Evolutionary conservation across 106 monocot species (phyloP).

Genomic region (Posidonia australis): DNA sequence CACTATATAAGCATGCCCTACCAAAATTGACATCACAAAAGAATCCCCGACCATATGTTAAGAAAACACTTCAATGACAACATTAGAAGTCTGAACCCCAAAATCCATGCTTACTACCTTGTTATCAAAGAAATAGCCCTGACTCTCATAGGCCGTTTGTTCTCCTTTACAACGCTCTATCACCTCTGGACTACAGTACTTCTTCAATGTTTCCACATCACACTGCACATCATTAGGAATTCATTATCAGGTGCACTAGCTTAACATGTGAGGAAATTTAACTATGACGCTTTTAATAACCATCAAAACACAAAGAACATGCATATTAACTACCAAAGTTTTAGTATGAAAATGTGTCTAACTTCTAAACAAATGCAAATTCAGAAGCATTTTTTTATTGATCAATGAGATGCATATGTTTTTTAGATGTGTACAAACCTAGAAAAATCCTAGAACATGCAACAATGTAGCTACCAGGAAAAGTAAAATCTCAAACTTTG

Average conservation of each 20-base stretch:
- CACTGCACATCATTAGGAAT: constrained; percentile 23
- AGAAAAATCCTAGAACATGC: too few relatives aligned
- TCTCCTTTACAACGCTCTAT: constrained; percentile 92
- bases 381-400: too few relatives aligned
- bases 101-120: constrained; percentile 43
- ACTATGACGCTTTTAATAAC: neutral
- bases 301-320: neutral
- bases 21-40: too few relatives aligned
- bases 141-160: constrained; percentile 55
- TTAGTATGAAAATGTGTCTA: too few relatives aligned
- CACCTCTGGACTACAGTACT: constrained; percentile 74
- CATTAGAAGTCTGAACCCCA: neutral
- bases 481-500: too few relatives aligned
- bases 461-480: too few relatives aligned
- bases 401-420: too few relatives aligned
- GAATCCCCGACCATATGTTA: too few relatives aligned
- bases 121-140: constrained; percentile 74
- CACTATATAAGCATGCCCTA: too few relatives aligned
- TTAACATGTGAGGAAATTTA: neutral
- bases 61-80: neutral
- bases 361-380: too few relatives aligned
- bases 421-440: too few relatives aligned
- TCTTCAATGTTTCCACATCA: constrained; percentile 74
- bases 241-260: neutral
- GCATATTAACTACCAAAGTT: neutral